Conservation (phyloP, 129 eudicot species). For the Artemisia argyi region DNA sequence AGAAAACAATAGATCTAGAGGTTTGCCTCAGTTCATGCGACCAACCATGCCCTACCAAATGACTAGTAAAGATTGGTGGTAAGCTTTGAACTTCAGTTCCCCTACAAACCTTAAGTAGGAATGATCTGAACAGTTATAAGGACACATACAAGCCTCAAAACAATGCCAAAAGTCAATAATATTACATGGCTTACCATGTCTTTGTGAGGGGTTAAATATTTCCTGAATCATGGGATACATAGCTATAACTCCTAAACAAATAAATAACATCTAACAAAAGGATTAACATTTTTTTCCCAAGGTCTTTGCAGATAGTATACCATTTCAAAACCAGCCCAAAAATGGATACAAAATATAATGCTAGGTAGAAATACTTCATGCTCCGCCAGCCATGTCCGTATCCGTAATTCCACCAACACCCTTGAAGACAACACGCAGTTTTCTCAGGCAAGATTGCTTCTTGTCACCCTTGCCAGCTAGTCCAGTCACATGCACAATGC, state of each 20-base stretch:
- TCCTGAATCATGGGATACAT: constrained; percentile 2
- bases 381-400: constrained; percentile 86
- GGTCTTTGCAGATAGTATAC: neutral
- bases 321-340: constrained; percentile 7
- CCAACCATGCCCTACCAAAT: no score
- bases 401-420: constrained; percentile 63
- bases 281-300: neutral
- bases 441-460: constrained; percentile 61
- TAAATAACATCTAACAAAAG: constrained; percentile 5
- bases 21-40: no score
- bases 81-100: no score
- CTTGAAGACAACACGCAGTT: constrained; percentile 65
- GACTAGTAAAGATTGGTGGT: no score
- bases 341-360: neutral
- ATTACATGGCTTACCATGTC: neutral
- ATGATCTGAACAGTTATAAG: no score
- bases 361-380: constrained; percentile 24
- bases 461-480: constrained; percentile 53
- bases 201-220: neutral
- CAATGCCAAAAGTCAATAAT: neutral
- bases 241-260: neutral
- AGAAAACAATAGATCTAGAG: no score
- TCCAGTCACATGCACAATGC: constrained; percentile 77
- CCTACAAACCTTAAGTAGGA: no score
- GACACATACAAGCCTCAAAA: neutral